Conservation (phyloP, 2,329 filamentous ascomycete species). For the Aspergillus luchuensis region DNA sequence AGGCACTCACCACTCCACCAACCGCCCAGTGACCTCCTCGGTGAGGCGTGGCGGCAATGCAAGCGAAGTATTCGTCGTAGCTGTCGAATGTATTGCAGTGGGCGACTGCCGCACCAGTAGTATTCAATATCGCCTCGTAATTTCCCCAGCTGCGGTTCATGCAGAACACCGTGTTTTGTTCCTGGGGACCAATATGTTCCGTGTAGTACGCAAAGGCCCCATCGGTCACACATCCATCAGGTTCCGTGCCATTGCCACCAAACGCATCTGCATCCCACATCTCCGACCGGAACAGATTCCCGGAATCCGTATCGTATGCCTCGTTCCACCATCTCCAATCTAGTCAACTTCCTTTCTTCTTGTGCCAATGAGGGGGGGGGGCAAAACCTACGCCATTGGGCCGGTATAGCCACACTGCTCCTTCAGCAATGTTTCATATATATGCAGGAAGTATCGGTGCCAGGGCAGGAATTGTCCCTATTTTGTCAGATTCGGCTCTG, state of each 20-base stretch:
- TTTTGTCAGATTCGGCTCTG: neutral
- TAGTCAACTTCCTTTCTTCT: neutral
- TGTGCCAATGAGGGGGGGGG: too few relatives aligned
- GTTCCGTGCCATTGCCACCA: slow-evolving; percentile 11
- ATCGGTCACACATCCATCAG: slow-evolving; percentile 8
- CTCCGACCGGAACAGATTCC: neutral
- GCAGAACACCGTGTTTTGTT: slow-evolving; percentile 12
- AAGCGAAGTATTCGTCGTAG: neutral
- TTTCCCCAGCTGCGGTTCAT: slow-evolving; percentile 1
- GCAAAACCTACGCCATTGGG: neutral
- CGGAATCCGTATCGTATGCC: neutral
- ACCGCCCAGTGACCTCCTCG: neutral
- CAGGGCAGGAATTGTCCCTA: slow-evolving; percentile 3
- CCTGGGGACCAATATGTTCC: slow-evolving; percentile 10
- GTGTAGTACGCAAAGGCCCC: slow-evolving; percentile 14
- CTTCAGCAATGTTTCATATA: neutral
- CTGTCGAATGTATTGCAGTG: neutral
- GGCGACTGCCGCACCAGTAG: neutral
- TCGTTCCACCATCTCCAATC: neutral
- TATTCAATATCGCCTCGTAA: neutral
- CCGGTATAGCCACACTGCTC: neutral
- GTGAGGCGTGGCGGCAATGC: neutral
- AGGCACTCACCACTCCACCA: neutral
- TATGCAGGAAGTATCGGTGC: neutral
- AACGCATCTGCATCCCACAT: slow-evolving; percentile 7